Percentiles rank a stretch among this genome's conserved stretches.
Conservation (phyloP, 1,284 basidiomycete species). For the Trichosporon sp. region DNA sequence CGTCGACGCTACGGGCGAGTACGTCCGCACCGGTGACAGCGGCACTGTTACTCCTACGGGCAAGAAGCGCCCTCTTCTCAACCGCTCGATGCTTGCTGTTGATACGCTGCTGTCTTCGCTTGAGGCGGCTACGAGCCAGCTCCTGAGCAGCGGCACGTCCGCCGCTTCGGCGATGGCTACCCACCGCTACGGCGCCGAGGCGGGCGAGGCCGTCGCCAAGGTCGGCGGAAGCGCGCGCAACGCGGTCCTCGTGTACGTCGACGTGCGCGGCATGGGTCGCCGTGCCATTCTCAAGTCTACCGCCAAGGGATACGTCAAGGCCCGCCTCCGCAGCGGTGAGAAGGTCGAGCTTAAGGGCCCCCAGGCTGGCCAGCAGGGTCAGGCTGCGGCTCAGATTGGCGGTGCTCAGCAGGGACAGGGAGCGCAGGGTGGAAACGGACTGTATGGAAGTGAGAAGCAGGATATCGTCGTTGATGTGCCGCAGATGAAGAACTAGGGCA, state of each 20-base stretch:
- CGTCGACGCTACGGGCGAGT: not conserved
- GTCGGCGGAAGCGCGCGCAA: conserved; percentile 61
- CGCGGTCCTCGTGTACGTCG: conserved; percentile 68
- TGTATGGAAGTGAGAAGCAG: not conserved
- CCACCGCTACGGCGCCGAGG: conserved; percentile 60
- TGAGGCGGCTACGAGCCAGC: conserved; percentile 58
- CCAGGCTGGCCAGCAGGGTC: conserved; percentile 5
- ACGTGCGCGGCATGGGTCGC: conserved; percentile 64
- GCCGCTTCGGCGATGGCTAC: conserved; percentile 58
- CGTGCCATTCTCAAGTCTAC: conserved; percentile 58
- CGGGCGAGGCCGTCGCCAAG: conserved; percentile 56
- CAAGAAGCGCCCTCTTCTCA: conserved; percentile 43
- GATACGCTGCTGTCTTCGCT: conserved; percentile 67
- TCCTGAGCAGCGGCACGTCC: conserved; percentile 58
- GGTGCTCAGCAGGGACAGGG: not conserved
- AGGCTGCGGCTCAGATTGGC: not conserved
- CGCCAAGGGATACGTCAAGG: conserved; percentile 45
- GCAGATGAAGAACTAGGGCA: not conserved
- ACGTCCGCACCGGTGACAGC: not conserved
- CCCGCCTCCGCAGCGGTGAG: conserved; percentile 37
- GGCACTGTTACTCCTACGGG: conserved; percentile 1
- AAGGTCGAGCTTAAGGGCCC: conserved; percentile 35
- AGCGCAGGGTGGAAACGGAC: not conserved
- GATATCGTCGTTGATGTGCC: conserved; percentile 1
- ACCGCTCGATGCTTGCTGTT: conserved; percentile 60